Evolutionary conservation across 2,329 filamentous ascomycete species (phyloP), one percentile per base, ranked within the genome.

Genomic region (Diaporthe caulivora): DNA sequence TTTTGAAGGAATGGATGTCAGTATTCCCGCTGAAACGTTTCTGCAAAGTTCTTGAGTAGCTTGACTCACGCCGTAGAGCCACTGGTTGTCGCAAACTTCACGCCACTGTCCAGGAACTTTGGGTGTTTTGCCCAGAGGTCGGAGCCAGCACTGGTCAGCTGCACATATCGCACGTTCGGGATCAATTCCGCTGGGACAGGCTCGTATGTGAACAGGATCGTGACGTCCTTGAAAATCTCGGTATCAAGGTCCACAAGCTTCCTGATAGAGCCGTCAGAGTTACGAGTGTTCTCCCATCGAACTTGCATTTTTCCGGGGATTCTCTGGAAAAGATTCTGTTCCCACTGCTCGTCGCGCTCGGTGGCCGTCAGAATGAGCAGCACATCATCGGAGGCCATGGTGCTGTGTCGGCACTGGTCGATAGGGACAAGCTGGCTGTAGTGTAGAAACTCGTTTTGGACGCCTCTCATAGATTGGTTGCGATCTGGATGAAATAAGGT

Each of bases 61-160:
- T 6, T 13, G 7, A 79, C 83, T 75, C 70, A 84, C 83, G 83
- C 76, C 70, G 84, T 81, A 49, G 79, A 79, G 1, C 83, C 83
- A 69, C 81, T 84, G 1, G 79, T 77, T 8, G 80, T 81, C 74
- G 81, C 81, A 67, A 85, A 84, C 4, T 77, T 54, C 1, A 84
- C 79, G 1, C 78, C 69, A 7, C 77, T 77, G 24, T 83, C 79
- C 44, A 76, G 68, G 73, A 79, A 85, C 26, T 76, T 75, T 7
- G 76, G 75, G 67, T 83, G 78, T 2, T 79, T 75, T 7, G 78
- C 65, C 82, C 84, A 85, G 26, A 77, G 76, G 70, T 86, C 84
- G 2, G 81, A 81, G 7, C 85, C 85, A 5, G 85, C 82, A 3
- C 82, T 83, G 0, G 76, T 77, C 24, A 83, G 71, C 77, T 86